Evolutionary conservation across 148 eudicot genomes (phyloP).

Genomic region (Cornus kousa): DNA sequence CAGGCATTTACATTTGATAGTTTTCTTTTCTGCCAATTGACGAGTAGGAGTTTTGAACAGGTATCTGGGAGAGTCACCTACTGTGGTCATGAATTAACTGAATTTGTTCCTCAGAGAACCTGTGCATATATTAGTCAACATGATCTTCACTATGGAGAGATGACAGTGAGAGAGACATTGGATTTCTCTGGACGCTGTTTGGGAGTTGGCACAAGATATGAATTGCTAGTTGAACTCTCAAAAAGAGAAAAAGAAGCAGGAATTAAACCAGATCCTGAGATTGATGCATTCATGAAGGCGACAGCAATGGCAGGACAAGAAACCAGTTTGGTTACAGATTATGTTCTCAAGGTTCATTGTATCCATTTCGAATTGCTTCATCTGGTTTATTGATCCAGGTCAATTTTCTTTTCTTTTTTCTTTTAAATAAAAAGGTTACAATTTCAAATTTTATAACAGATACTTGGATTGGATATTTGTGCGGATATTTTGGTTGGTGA

Average conservation of each 20-base stretch:
- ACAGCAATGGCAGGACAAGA: slow-evolving; percentile 54
- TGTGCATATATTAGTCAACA: slow-evolving; percentile 78
- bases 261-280: slow-evolving; percentile 67
- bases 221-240: slow-evolving; percentile 44
- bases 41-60: slow-evolving; percentile 25
- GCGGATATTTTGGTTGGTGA: slow-evolving; percentile 71
- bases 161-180: slow-evolving; percentile 86
- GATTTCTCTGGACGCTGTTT: slow-evolving; percentile 77
- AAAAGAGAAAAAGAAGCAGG: slow-evolving; percentile 67
- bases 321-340: slow-evolving; percentile 63
- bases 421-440: background rate
- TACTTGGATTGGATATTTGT: slow-evolving; percentile 52
- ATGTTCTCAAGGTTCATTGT: slow-evolving; percentile 64
- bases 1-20: background rate
- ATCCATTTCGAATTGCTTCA: background rate
- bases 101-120: slow-evolving; percentile 76
- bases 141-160: slow-evolving; percentile 77
- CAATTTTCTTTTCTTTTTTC: no score
- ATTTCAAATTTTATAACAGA: slow-evolving; percentile 17
- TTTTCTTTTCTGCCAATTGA: background rate
- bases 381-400: background rate
- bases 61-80: slow-evolving; percentile 68
- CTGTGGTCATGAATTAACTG: slow-evolving; percentile 69
- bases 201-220: slow-evolving; percentile 73
- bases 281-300: slow-evolving; percentile 84